Base-by-base conservation (phyloP, 805 yeast genomes). In the Crinitomyces ghanaensis region DNA sequence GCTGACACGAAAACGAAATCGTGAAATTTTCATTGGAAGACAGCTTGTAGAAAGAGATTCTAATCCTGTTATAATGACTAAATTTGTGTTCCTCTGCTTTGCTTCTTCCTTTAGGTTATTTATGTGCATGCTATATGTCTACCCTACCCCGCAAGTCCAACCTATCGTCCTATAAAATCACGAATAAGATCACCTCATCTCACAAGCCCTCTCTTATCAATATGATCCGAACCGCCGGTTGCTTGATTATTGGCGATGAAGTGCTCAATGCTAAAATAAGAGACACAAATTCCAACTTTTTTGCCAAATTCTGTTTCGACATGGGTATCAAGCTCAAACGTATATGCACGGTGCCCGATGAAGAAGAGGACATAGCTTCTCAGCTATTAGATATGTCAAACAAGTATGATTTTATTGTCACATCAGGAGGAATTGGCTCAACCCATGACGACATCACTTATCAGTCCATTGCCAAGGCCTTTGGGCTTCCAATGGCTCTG, bases 391-490 rank as follows among this genome's bases (percentile, higher is more conserved):
- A 57, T 7, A 55, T 76, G 28, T 60, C 71, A n/a, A 43, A 57
- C 14, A 53, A 62, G n/a, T 75, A 72, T 44, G 84, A 79, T 48
- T 66, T 81, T 28, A 66, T 80, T 5, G 69, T 80, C 15, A 81
- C 93, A 1, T 66, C 78, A 35, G 79, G 82, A 20, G 77, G 66
- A 14, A 81, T 84, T 38, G 95, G 95, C 0, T 81, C 93, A 4
- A 84, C 95, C 0, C 93, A 83, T 46, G 95, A 84, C 50, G 95
- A 84, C 51, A 77, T 84, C 39, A 83, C 94, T 1, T 84, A 84
- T 53, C 73, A 71, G 33, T 64, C 81, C 23, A 45, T 84, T n/a
- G 82, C 88, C 1, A 67, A 66, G 42, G 78, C 80, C 5, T 83
- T 64, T 42, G 54, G 54, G 2, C 49, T 79, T 5, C 66, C 67